Conservation (phyloP, 176 grass and related monocot genomes). For the Aegilops bicornis region DNA sequence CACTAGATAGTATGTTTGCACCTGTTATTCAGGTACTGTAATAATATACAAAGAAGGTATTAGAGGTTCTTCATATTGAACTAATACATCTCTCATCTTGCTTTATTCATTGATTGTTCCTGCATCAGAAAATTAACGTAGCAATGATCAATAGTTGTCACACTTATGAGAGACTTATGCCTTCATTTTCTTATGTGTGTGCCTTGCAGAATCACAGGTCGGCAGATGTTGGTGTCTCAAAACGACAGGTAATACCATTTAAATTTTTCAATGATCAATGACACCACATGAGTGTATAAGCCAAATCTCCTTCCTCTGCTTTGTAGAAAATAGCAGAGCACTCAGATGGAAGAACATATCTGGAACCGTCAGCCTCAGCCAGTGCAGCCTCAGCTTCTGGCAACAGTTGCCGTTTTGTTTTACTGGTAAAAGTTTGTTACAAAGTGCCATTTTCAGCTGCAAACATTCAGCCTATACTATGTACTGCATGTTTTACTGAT, state of each 20-base stretch:
- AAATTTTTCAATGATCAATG: constrained; percentile 5
- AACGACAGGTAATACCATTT: constrained; percentile 60
- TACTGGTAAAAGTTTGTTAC: constrained; percentile 32
- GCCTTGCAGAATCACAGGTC: constrained; percentile 47
- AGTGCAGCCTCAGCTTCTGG: constrained; percentile 19
- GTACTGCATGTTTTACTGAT: background rate
- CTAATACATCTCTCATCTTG: background rate
- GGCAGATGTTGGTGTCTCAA: constrained; percentile 30
- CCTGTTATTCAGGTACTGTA: background rate
- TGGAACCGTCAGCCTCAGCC: constrained; percentile 9
- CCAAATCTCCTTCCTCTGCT: background rate
- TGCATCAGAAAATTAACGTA: background rate
- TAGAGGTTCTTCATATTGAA: background rate
- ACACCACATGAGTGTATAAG: background rate
- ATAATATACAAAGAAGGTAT: background rate
- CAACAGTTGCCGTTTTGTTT: constrained; percentile 41
- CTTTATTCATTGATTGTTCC: background rate
- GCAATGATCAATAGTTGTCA: background rate
- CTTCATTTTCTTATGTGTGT: background rate
- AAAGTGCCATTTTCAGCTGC: background rate
- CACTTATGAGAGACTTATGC: background rate
- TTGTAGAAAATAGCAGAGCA: constrained; percentile 62
- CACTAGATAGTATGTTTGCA: constrained; percentile 1
- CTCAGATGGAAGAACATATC: constrained; percentile 28
- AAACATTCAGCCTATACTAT: background rate